Base-by-base conservation (phyloP, 257 asterid species). In the Gardenia jasminoides region DNA sequence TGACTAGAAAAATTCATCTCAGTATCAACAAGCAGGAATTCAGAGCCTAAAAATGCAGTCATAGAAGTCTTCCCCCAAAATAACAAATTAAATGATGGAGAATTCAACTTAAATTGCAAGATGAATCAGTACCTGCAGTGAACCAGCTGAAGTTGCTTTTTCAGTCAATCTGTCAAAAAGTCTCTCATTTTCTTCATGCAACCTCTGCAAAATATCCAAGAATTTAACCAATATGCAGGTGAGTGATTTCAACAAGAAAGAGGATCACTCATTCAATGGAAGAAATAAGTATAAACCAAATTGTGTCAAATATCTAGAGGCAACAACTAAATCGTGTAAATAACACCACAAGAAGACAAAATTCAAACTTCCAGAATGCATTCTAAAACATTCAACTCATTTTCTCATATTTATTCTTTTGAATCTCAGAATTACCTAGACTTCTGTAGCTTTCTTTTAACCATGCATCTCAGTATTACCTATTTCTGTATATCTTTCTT, bases 131-230 rank as follows among this genome's bases (percentile, higher is more conserved):
- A 92, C 99, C 99, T 92, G 97, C 16, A 92, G 92, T 56, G 98
- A 89, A 84, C 87, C 99, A 83, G 93, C 92, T 80, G 80, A 67
- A 41, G 96, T 85, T 59, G 95, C 91, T 87, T 93, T 96, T 82
- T 92, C 99, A 16, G 98, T 96, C 88, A 96, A 89, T 80, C 93
- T 90, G 81, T 88, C 99, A 77, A 96, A 96, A 88, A 96, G 89
- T 84, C 91, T 93, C 87, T 96, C 99, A 76, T 96, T 96, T 89
- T 96, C 99, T 86, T 92, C 97, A 86, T 96, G 99, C 87, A 96
- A 88, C 84, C 93, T 92, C 99, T 96, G 93, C 75, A 81, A 77
- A 76, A 52, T 54, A 22, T 41, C 33, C 24, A 22, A 70, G 74
- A 47, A 76, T 54, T 11, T 36, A 24, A 50, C 39, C 64, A 72